A percentile compares a stretch with the other conserved stretches of the same genome.
Evolutionary conservation across 257 asterid species (phyloP).

Genomic region (Primulina huaijiensis): DNA sequence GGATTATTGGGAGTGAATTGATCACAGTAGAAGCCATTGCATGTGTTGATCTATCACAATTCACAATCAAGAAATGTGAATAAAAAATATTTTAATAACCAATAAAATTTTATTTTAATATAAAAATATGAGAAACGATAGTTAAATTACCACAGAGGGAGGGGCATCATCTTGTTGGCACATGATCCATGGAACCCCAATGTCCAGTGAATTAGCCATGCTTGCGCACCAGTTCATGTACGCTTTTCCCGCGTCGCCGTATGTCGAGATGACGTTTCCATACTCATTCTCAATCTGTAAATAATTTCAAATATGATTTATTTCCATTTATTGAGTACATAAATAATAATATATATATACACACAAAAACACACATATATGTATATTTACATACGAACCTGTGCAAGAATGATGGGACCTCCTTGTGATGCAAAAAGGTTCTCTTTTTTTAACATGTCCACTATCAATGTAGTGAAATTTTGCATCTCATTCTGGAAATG

Average conservation of each 20-base stretch:
- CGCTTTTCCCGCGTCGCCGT: slow-evolving; percentile 68
- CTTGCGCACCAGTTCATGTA: slow-evolving; percentile 67
- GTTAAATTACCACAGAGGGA: slow-evolving; percentile 41
- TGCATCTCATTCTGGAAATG: slow-evolving; percentile 62
- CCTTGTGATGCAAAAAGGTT: slow-evolving; percentile 84
- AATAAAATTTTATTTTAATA: background rate
- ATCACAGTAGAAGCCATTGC: slow-evolving; percentile 82
- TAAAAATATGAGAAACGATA: background rate
- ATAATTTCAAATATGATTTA: background rate
- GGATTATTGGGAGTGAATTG: slow-evolving; percentile 53
- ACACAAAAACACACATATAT: background rate
- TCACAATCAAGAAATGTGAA: background rate
- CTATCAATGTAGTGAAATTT: slow-evolving; percentile 60
- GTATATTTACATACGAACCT: slow-evolving; percentile 31
- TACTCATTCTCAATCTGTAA: slow-evolving; percentile 75
- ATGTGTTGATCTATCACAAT: slow-evolving; percentile 49
- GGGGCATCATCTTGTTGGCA: slow-evolving; percentile 81
- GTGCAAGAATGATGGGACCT: slow-evolving; percentile 81
- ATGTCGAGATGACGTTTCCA: slow-evolving; percentile 48
- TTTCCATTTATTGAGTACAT: no score
- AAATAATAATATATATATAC: background rate
- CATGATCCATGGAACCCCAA: slow-evolving; percentile 92
- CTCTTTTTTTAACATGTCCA: slow-evolving; percentile 62
- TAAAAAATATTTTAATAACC: background rate
- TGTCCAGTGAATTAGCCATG: slow-evolving; percentile 51